A percentile compares a stretch with the other conserved stretches of the same genome.
phyloP scores from a whole-genome alignment of 2,329 filamentous ascomycete species.

The Chrysoporthe cubensis region DNA sequence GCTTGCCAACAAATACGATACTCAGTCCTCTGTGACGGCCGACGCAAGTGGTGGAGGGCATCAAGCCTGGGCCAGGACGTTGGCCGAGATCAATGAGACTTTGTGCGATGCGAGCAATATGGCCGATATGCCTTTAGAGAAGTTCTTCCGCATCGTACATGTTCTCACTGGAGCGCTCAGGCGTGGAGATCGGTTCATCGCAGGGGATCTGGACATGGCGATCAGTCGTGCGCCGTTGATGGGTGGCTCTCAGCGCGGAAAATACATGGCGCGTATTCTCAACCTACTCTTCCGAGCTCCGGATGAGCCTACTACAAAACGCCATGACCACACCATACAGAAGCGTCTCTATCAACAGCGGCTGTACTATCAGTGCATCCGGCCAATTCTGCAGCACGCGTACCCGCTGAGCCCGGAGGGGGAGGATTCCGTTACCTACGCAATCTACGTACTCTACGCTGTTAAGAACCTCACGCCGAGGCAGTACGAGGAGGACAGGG shows the following conservation, averaged over 20 bases:
- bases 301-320: conserved; percentile 10
- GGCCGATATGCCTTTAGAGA: conserved; percentile 12
- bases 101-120: conserved; percentile 12
- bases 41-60: not conserved
- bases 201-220: conserved; percentile 16
- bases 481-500: conserved; percentile 57
- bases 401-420: conserved; percentile 38
- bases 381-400: conserved; percentile 50
- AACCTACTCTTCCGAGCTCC: conserved; percentile 46
- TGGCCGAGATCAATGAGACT: conserved; percentile 16
- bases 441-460: conserved; percentile 53
- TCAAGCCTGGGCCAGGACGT: conserved; percentile 8
- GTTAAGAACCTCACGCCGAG: conserved; percentile 54
- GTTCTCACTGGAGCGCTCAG: conserved; percentile 24
- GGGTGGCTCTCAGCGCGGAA: conserved; percentile 34
- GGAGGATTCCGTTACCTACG: conserved; percentile 43
- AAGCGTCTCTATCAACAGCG: conserved; percentile 48
- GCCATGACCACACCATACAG: conserved; percentile 18
- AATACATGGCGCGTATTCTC: conserved; percentile 46
- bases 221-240: conserved; percentile 19
- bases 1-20: conserved; percentile 27
- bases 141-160: conserved; percentile 15
- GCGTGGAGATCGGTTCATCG: conserved; percentile 21
- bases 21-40: not conserved
- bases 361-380: conserved; percentile 51